These are phyloP conservation scores for Diaporthe amygdali DNA, from an alignment of 2,329 filamentous ascomycete genomes.

Conservation along the genomic window DNA sequence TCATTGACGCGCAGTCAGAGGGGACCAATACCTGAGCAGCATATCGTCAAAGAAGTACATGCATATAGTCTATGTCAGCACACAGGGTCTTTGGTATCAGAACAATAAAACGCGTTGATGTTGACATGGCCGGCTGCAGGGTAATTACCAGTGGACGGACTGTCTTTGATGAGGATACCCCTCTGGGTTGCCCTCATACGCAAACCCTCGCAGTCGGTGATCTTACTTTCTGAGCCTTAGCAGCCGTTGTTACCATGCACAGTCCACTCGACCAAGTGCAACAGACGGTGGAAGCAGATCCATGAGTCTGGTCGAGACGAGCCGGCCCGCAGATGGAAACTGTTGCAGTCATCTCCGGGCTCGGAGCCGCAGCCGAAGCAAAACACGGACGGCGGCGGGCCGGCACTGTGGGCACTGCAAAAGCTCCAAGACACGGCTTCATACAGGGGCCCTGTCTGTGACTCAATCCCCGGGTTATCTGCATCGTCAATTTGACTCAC, in stretches of 20 bases:
- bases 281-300: neutral
- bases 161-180: neutral
- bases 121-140: neutral
- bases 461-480: slow-evolving; percentile 15
- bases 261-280: neutral
- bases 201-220: too few species aligned
- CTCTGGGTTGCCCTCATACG: too few species aligned
- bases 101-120: neutral
- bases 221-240: neutral
- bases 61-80: too few species aligned
- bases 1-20: neutral
- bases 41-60: too few species aligned
- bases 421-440: neutral
- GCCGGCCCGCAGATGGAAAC: slow-evolving; percentile 10
- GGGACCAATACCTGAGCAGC: too few species aligned
- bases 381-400: neutral
- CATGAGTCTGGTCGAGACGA: neutral
- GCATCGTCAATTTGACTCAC: neutral
- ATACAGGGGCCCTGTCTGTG: neutral
- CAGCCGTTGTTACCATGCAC: neutral
- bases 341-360: slow-evolving; percentile 18
- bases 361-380: slow-evolving; percentile 19
- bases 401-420: slow-evolving; percentile 2
- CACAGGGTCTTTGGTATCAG: too few species aligned
- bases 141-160: neutral